Percentiles rank a stretch among this genome's conserved stretches.
Conservation (phyloP, 2,329 filamentous ascomycete species). For the Clonostachys rhizophaga region DNA sequence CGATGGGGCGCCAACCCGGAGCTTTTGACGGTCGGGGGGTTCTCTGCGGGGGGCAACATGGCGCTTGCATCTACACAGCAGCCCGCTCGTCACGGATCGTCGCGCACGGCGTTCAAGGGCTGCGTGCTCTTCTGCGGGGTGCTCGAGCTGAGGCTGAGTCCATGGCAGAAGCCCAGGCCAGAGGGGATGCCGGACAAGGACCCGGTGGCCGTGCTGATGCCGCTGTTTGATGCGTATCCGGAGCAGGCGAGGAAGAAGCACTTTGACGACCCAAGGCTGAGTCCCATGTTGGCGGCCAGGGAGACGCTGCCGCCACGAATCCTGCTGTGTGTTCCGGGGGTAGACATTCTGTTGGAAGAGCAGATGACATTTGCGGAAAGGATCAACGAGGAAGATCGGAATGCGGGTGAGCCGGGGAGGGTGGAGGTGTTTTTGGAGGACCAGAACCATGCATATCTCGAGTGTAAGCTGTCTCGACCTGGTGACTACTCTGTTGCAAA, state of each 20-base stretch:
- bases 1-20: conserved; percentile 28
- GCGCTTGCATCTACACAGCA: conserved; percentile 26
- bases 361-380: conserved; percentile 29
- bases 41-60: conserved; percentile 37
- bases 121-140: conserved; percentile 31
- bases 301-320: conserved; percentile 28
- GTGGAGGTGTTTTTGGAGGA: conserved; percentile 1
- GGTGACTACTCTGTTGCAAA: not conserved
- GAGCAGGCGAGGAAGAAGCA: conserved; percentile 17
- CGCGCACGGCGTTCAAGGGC: conserved; percentile 22
- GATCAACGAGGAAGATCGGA: conserved; percentile 14
- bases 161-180: conserved; percentile 30
- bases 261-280: conserved; percentile 24
- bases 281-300: conserved; percentile 23
- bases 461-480: conserved; percentile 1
- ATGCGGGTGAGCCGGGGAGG: not conserved
- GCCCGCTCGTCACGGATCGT: conserved; percentile 10
- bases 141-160: conserved; percentile 30
- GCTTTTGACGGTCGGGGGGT: conserved; percentile 35
- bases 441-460: conserved; percentile 4
- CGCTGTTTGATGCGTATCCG: conserved; percentile 37
- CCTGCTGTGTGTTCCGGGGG: conserved; percentile 28
- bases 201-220: conserved; percentile 27
- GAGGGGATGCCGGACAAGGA: conserved; percentile 24
- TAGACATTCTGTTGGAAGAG: conserved; percentile 35